These are phyloP conservation scores for Fusarium drepaniforme DNA, from an alignment of 2,329 filamentous ascomycete genomes.

Conservation along the genomic window DNA sequence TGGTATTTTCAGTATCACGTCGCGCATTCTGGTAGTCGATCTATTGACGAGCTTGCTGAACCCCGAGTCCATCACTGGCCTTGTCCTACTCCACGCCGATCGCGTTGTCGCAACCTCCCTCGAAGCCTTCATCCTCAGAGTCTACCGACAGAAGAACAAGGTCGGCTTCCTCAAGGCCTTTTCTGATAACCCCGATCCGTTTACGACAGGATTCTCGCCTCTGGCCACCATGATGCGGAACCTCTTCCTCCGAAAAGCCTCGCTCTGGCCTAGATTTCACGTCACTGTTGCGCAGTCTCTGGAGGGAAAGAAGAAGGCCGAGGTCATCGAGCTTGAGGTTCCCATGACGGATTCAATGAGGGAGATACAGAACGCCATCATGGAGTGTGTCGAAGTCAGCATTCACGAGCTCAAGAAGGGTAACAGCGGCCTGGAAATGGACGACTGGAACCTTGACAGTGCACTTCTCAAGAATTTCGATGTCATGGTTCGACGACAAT, in stretches of 20 bases:
- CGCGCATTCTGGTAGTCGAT: constrained; percentile 94
- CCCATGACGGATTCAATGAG: constrained; percentile 96
- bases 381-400: constrained; percentile 96
- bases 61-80: constrained; percentile 86
- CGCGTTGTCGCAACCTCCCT: constrained; percentile 86
- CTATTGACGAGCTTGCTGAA: constrained; percentile 86
- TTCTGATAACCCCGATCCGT: constrained; percentile 92
- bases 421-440: constrained; percentile 92
- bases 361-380: constrained; percentile 91
- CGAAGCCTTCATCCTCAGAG: constrained; percentile 94
- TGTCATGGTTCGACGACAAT: constrained; percentile 84
- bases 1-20: constrained; percentile 96
- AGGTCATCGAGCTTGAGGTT: constrained; percentile 96
- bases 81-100: constrained; percentile 91
- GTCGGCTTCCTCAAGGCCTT: constrained; percentile 95
- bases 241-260: constrained; percentile 88
- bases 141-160: constrained; percentile 96
- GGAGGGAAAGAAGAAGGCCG: constrained; percentile 92
- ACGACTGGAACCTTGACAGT: constrained; percentile 96
- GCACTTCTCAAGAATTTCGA: constrained; percentile 95
- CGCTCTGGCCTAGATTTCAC: constrained; percentile 94
- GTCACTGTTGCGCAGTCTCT: constrained; percentile 89
- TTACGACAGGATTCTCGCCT: constrained; percentile 88
- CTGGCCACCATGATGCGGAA: constrained; percentile 90
- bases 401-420: constrained; percentile 94